phyloP scores from a whole-genome alignment of 768 basidiomycete species.

The Boletus speciosus region DNA sequence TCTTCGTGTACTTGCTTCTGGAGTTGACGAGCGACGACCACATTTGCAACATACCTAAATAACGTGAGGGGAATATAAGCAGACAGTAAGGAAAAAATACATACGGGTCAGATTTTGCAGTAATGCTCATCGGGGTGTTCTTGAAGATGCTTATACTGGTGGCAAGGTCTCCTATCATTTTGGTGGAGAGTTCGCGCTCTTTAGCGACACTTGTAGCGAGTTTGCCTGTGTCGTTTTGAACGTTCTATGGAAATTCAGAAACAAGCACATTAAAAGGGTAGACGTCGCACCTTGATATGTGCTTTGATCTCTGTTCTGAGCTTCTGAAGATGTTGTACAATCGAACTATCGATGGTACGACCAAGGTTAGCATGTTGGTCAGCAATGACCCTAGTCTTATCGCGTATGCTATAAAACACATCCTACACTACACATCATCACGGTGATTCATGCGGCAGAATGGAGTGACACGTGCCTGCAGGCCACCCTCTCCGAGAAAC shows the following conservation, averaged over 20 bases:
- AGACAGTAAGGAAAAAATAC: background rate
- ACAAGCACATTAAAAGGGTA: background rate
- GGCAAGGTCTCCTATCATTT: conserved; percentile 82
- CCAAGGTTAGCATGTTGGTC: conserved; percentile 97
- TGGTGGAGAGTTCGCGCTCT: conserved; percentile 82
- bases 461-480: conserved; percentile 54
- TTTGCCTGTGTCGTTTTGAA: conserved; percentile 94
- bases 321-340: conserved; percentile 97
- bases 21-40: conserved; percentile 72
- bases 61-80: background rate
- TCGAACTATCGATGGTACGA: conserved; percentile 92
- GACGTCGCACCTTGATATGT: conserved; percentile 74
- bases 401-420: conserved; percentile 87
- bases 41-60: conserved; percentile 62
- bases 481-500: conserved; percentile 95
- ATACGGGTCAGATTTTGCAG: conserved; percentile 40
- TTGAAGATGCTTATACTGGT: conserved; percentile 87
- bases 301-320: conserved; percentile 94
- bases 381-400: conserved; percentile 89
- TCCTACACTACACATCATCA: conserved; percentile 47
- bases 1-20: conserved; percentile 95
- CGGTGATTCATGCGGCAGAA: background rate
- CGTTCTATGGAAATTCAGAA: conserved; percentile 49
- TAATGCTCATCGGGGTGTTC: conserved; percentile 89
- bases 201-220: conserved; percentile 88